phyloP scores from a whole-genome alignment of 31 red algal species.

The Odonthalia washingtoniensis region DNA sequence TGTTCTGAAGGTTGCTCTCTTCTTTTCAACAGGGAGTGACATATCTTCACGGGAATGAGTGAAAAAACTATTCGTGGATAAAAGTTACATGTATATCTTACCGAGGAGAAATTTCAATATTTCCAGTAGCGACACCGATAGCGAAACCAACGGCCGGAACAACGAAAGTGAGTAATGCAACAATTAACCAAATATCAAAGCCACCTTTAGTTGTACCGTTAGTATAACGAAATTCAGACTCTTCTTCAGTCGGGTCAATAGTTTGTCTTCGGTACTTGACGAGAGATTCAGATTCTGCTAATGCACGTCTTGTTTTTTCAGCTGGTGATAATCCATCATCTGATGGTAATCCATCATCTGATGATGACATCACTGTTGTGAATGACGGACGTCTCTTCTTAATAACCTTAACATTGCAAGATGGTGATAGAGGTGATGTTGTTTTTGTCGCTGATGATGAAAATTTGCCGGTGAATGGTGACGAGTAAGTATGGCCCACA shows the following conservation, averaged over 20 bases:
- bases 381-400: too few relatives aligned
- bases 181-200: conserved; percentile 73
- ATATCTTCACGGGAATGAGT: too few relatives aligned
- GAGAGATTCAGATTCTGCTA: conserved; percentile 53
- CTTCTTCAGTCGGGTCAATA: conserved; percentile 35
- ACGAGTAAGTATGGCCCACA: too few relatives aligned
- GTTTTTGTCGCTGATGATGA: too few relatives aligned
- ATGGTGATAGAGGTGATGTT: too few relatives aligned
- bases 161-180: conserved; percentile 66
- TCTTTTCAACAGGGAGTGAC: too few relatives aligned
- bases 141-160: conserved; percentile 72
- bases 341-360: neutral
- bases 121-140: conserved; percentile 58
- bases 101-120: conserved; percentile 61
- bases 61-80: too few relatives aligned
- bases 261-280: conserved; percentile 75
- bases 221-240: conserved; percentile 42
- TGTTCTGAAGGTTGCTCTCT: too few relatives aligned
- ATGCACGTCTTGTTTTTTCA: conserved; percentile 56
- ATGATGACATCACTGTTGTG: neutral
- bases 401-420: too few relatives aligned
- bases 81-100: too few relatives aligned
- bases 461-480: too few relatives aligned
- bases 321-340: conserved; percentile 48
- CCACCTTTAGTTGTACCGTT: conserved; percentile 42